Evolutionary conservation across 1,284 basidiomycete genomes (phyloP).

Genomic region (Moesziomyces aphidis): DNA sequence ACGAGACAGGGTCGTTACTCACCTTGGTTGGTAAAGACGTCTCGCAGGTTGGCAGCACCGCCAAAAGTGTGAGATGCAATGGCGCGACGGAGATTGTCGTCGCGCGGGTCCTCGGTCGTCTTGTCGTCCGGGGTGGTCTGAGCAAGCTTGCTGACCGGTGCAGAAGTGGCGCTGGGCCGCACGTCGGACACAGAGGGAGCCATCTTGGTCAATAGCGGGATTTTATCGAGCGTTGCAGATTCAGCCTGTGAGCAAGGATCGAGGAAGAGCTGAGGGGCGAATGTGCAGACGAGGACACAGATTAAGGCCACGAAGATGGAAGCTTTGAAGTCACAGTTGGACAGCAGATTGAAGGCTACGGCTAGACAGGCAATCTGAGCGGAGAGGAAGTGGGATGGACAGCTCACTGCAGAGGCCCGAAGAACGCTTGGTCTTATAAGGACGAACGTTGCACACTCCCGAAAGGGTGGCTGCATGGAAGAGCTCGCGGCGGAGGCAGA

Average conservation of each 20-base stretch:
- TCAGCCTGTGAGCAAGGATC: not conserved
- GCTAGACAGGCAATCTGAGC: not conserved
- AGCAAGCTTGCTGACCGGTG: slow-evolving; percentile 17
- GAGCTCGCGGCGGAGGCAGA: not conserved
- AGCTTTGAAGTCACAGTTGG: not conserved
- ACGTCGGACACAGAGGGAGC: slow-evolving; percentile 19
- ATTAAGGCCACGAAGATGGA: not conserved
- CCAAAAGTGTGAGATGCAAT: slow-evolving; percentile 51
- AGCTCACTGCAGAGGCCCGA: not conserved
- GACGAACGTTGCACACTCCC: not conserved
- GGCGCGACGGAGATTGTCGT: slow-evolving; percentile 51
- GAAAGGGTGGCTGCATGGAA: not conserved
- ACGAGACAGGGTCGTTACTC: slow-evolving; percentile 14
- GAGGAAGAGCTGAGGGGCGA: not conserved
- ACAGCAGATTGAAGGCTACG: not conserved
- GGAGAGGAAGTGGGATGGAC: not conserved
- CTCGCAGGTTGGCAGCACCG: slow-evolving; percentile 58
- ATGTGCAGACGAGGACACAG: not conserved
- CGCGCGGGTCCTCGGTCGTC: slow-evolving; percentile 49
- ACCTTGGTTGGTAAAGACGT: slow-evolving; percentile 64
- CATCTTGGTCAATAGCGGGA: slow-evolving; percentile 10
- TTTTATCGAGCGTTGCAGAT: not conserved
- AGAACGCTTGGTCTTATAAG: not conserved
- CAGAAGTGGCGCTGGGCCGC: slow-evolving; percentile 4
- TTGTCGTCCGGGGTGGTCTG: slow-evolving; percentile 54